Conservation (phyloP, 805 yeast species). For the Wickerhamomyces pijperi region DNA sequence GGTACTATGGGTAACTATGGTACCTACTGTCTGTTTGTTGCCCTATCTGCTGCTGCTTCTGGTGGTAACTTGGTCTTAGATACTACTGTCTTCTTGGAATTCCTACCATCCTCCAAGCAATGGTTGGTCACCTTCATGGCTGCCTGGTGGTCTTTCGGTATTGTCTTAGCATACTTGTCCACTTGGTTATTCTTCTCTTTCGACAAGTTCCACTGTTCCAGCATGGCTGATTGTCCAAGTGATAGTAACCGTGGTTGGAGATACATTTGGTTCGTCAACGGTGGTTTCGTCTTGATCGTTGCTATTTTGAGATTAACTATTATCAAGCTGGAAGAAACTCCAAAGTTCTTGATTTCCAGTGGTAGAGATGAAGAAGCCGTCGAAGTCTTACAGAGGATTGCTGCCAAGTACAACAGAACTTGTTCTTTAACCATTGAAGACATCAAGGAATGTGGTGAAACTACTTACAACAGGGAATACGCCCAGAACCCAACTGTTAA, state of each 20-base stretch:
- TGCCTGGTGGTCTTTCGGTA: constrained; percentile 49
- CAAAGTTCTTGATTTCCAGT: constrained; percentile 37
- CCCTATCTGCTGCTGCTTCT: constrained; percentile 31
- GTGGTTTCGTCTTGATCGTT: constrained; percentile 34
- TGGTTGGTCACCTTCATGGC: constrained; percentile 40
- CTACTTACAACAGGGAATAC: constrained; percentile 18
- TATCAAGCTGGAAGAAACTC: constrained; percentile 36
- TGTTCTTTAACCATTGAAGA: constrained; percentile 34
- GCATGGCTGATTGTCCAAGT: constrained; percentile 29
- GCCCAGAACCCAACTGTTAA: constrained; percentile 17
- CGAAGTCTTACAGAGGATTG: constrained; percentile 30
- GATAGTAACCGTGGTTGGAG: constrained; percentile 44
- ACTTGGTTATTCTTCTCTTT: constrained; percentile 37
- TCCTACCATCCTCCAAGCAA: constrained; percentile 35
- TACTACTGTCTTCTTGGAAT: constrained; percentile 37
- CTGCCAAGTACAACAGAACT: constrained; percentile 30
- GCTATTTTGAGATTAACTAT: constrained; percentile 36
- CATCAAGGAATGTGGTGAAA: constrained; percentile 32
- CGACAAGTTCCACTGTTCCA: constrained; percentile 36
- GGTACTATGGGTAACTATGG: constrained; percentile 38
- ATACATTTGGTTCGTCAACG: constrained; percentile 39
- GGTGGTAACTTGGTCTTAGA: constrained; percentile 46
- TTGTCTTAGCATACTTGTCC: constrained; percentile 33
- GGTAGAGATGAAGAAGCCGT: constrained; percentile 39
- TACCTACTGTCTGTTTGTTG: constrained; percentile 35